A percentile compares a stretch with the other conserved stretches of the same genome.
These are phyloP conservation scores for Fagopyrum homotropicum DNA, from an alignment of 148 eudicot genomes.

Conservation along the genomic window DNA sequence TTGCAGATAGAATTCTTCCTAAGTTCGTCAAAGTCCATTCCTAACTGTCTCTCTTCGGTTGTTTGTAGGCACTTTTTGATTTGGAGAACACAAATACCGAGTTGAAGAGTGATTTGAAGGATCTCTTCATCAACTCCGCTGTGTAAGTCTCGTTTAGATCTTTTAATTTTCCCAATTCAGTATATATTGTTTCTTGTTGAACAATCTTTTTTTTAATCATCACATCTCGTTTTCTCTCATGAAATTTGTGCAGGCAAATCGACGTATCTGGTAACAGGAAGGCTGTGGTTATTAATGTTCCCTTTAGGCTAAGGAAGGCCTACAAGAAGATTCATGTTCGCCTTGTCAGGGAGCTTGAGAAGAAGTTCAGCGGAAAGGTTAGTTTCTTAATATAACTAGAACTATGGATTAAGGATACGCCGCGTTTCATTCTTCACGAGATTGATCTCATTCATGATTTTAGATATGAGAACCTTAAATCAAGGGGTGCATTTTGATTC, in stretches of 20 bases:
- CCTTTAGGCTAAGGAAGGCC: slow-evolving; percentile 10
- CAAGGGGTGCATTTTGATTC: no score
- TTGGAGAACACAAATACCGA: slow-evolving; percentile 14
- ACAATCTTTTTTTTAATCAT: background rate
- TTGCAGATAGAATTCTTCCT: background rate
- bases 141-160: background rate
- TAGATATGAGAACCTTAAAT: no score
- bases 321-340: slow-evolving; percentile 14
- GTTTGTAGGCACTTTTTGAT: slow-evolving; percentile 5
- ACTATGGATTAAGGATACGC: background rate
- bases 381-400: background rate
- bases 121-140: slow-evolving; percentile 6
- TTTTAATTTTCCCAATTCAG: no score
- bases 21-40: background rate
- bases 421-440: no score
- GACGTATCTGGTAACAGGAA: slow-evolving; percentile 3
- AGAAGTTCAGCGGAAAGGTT: slow-evolving; percentile 12
- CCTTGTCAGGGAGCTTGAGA: slow-evolving; percentile 15
- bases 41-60: background rate
- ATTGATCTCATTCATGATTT: background rate
- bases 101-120: slow-evolving; percentile 13
- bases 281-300: slow-evolving; percentile 6
- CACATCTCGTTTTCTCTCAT: background rate
- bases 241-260: background rate
- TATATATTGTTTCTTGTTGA: no score